Evolutionary conservation across 169 alveolate genomes (phyloP).

Genomic region (Toxoplasma gondii): DNA sequence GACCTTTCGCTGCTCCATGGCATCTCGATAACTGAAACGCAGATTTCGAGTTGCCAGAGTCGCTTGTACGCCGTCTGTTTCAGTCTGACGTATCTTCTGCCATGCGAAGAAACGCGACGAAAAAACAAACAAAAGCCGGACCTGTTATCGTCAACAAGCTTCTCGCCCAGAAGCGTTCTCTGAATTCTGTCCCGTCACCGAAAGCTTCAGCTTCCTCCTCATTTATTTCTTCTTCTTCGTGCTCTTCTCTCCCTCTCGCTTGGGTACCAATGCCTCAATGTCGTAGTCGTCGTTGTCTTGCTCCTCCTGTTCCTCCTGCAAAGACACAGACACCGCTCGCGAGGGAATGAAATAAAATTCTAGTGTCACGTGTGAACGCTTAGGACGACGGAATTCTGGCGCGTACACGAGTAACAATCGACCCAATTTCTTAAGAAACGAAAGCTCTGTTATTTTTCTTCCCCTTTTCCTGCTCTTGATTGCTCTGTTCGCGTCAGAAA

Average conservation of each 20-base stretch:
- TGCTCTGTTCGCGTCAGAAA: no score
- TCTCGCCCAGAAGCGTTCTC: background rate
- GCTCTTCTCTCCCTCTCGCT: constrained; percentile 13
- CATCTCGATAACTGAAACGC: background rate
- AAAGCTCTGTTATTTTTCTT: no score
- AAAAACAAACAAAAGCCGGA: no score
- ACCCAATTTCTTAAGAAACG: no score
- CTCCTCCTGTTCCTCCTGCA: background rate
- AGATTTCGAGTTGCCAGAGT: background rate
- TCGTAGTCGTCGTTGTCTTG: constrained; percentile 4
- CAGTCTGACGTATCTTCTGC: background rate
- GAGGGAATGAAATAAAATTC: no score
- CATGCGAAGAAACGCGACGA: background rate
- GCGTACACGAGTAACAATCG: no score
- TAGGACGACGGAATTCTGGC: no score
- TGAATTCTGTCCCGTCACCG: background rate
- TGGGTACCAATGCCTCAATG: constrained; percentile 33
- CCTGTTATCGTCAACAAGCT: background rate
- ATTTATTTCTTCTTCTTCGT: background rate
- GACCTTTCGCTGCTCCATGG: no score
- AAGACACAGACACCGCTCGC: no score
- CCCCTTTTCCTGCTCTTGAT: no score
- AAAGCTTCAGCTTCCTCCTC: no score
- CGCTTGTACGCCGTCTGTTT: background rate
- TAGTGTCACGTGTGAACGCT: no score